Base-by-base conservation (phyloP, 140 eudicot genomes). In the Cichorium intybus region DNA sequence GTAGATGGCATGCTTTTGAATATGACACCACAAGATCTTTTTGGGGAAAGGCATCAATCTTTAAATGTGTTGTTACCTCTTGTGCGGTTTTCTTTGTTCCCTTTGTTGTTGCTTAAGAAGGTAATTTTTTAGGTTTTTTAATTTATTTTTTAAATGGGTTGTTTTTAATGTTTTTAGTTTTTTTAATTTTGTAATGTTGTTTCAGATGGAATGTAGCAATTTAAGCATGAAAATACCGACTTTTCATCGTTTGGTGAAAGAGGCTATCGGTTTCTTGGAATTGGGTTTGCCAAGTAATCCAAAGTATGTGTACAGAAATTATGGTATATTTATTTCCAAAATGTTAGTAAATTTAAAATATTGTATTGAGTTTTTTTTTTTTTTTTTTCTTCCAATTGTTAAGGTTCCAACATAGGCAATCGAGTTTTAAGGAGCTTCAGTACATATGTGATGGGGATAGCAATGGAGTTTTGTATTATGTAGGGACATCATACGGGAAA, bases 371-470 rank as follows among this genome's bases (percentile, higher is more conserved):
- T 55, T 35, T 24, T n/a, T n/a, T n/a, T n/a, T n/a, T n/a, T n/a
- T n/a, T n/a, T 20, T 54, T 53, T 0, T 3, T 9, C 24, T 23
- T 58, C 11, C 16, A 6, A n/a, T n/a, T 59, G 28, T 71, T 45
- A 69, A 86, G 96, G 87, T 84, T 81, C 72, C 95, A 83, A 35
- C 95, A 93, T 74, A 62, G 99, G 74, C 76, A 82, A 71, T 93
- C 99, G 14, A 93, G 99, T 80, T 93, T 85, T 76, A 88, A 84
- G 80, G 99, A 93, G 77, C 89, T 88, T 23, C 99, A 88, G 66
- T 93, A 84, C 85, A 93, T 93, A 70, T 70, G 95, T 24, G 97
- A 89, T 63, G 99, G 99, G 18, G 99, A 93, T 74, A 86, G 97
- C 88, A 93, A 93, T 41, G 99, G 99, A 23, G 94, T 88, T 68